Base-by-base conservation (phyloP, 192 early-diverging fungal genomes). In the Coemansia sp. region DNA sequence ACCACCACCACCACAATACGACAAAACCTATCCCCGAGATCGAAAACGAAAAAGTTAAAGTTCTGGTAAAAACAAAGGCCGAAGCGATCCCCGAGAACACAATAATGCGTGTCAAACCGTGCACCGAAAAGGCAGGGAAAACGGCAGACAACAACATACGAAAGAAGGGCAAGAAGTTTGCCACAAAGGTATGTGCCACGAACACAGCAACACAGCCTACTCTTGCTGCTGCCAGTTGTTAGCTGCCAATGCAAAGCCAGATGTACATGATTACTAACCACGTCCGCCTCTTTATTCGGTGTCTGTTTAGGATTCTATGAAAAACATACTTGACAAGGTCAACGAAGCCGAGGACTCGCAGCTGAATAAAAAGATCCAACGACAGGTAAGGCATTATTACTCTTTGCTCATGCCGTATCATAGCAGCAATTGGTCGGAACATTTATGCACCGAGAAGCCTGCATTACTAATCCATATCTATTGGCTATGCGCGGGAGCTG, bases 321-420 rank as follows among this genome's bases (percentile, higher is more conserved):
- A 75, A 65, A 54, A 39, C 64, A 80, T 80, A 18, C 60, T 80
- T 32, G 70, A 66, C 53, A 65, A 71, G 63, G 77, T 80, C 72
- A 71, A 52, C 64, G 60, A 75, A 49, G 72, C 48, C 40, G 77
- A 80, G 15, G 77, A 80, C 19, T 39, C 60, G 54, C 77, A 69
- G 50, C 50, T 71, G 37, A 54, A 68, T 56, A 74, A 74, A 32
- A 80, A 80, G 66, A 67, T 75, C 23, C 52, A 71, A 53, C 77
- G 77, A 6, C 77, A 80, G 76, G 76, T 73, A 78, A 57, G 70
- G 15, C 52, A 26, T 54, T 54, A 26, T 45, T 45, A 32, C 4
- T 45, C 11, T 54, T 26, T 54, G 21, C 52, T 54, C 21, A 23
- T 52, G 32, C 49, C n/a, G 3, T 48, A 6, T 41, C 9, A 13